phyloP scores from a whole-genome alignment of 305 asterid genomes.

The Fraxinus sp. region DNA sequence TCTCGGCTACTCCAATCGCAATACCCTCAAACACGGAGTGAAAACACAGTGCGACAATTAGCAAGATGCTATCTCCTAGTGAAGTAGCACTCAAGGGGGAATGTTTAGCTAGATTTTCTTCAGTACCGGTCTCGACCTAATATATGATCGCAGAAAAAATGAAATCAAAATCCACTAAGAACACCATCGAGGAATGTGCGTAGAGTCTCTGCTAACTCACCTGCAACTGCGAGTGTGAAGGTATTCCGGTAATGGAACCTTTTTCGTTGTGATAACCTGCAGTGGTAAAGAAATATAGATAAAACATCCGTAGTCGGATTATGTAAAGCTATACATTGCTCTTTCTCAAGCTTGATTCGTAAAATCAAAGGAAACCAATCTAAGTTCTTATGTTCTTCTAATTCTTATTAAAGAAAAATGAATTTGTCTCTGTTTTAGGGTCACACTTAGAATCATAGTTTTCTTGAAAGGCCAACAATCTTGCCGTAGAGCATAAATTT shows the following conservation, averaged over 20 bases:
- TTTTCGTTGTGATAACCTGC: slow-evolving; percentile 34
- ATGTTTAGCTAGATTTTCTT: slow-evolving; percentile 34
- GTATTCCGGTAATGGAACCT: slow-evolving; percentile 17
- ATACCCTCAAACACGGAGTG: slow-evolving; percentile 89
- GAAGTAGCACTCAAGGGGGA: slow-evolving; percentile 49
- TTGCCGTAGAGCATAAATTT: neutral
- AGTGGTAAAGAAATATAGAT: slow-evolving; percentile 14
- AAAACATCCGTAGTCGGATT: neutral
- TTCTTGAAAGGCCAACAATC: neutral
- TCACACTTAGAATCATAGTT: neutral
- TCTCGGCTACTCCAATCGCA: slow-evolving; percentile 85
- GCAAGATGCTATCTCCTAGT: slow-evolving; percentile 61
- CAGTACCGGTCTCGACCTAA: slow-evolving; percentile 23
- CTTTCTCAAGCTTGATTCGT: too few species aligned
- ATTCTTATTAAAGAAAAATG: neutral
- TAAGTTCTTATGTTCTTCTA: neutral
- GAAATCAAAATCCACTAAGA: neutral
- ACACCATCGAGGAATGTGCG: neutral
- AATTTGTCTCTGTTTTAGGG: neutral
- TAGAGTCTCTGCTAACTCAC: slow-evolving; percentile 27
- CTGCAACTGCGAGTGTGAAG: slow-evolving; percentile 38
- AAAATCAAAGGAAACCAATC: neutral
- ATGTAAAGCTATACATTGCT: neutral
- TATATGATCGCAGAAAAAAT: neutral
- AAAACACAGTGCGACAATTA: slow-evolving; percentile 74